Percentiles rank a stretch among this genome's conserved stretches.
Evolutionary conservation across 2,329 filamentous ascomycete species (phyloP).

Genomic region (Fusarium nanum): DNA sequence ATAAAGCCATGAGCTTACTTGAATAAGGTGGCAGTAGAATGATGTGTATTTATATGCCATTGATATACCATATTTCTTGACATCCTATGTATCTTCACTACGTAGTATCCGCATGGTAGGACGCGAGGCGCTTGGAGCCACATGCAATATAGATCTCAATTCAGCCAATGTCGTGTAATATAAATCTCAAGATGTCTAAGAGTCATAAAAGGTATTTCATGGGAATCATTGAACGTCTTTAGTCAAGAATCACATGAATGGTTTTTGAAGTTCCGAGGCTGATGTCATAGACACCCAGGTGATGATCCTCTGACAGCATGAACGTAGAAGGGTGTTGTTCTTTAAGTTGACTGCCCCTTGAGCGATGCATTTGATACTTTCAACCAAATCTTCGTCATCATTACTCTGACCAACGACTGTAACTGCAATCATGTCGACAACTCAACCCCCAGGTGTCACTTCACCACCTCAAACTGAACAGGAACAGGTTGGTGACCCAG

Average conservation of each 20-base stretch:
- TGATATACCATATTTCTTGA: not conserved
- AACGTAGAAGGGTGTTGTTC: too few relatives aligned
- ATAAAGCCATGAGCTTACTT: not conserved
- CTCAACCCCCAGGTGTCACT: conserved; percentile 7
- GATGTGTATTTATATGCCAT: not conserved
- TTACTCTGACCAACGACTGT: not conserved
- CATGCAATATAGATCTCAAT: not conserved
- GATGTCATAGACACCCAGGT: conserved; percentile 17
- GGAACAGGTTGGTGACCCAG: conserved; percentile 4
- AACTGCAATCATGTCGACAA: not conserved
- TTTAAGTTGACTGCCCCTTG: not conserved
- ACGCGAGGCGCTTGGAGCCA: not conserved
- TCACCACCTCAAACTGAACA: conserved; percentile 16
- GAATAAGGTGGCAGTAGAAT: not conserved
- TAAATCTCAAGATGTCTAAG: not conserved
- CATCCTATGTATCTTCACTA: too few relatives aligned
- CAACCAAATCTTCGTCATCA: too few relatives aligned
- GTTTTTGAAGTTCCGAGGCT: not conserved
- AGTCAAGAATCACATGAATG: not conserved
- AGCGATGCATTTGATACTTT: not conserved
- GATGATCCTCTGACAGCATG: conserved; percentile 25
- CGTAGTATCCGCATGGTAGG: too few relatives aligned
- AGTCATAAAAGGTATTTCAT: not conserved
- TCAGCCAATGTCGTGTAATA: not conserved
- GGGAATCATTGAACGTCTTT: not conserved